A percentile compares a stretch with the other conserved stretches of the same genome.
phyloP scores from a whole-genome alignment of 495 filamentous ascomycete species.

The Hypoxylon fragiforme region DNA sequence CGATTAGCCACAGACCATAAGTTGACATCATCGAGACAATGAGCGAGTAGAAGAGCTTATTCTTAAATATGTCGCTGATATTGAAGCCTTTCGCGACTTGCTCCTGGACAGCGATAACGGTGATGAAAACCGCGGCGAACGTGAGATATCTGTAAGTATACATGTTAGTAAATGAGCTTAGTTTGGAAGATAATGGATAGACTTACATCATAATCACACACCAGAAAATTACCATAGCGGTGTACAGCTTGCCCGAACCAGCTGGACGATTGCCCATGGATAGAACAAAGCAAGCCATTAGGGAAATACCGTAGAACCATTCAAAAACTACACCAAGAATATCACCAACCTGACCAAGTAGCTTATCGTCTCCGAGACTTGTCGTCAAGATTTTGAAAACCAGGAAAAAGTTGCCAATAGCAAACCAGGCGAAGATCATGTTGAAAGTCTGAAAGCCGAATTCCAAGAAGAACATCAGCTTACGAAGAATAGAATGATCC shows the following conservation, averaged over 20 bases:
- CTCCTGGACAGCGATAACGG: constrained; percentile 76
- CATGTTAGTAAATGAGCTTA: constrained; percentile 27
- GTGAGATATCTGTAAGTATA: constrained; percentile 75
- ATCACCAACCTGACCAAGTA: constrained; percentile 73
- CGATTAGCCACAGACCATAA: constrained; percentile 90
- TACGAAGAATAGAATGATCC: constrained; percentile 83
- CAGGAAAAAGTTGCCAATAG: constrained; percentile 98
- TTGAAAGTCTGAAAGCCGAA: constrained; percentile 92
- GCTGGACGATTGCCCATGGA: constrained; percentile 95
- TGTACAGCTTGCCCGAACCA: constrained; percentile 89
- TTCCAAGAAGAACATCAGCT: constrained; percentile 86
- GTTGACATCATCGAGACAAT: constrained; percentile 90
- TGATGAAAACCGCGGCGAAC: constrained; percentile 94
- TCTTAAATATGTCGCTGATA: constrained; percentile 73
- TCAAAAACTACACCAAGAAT: constrained; percentile 88
- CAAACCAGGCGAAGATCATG: constrained; percentile 99
- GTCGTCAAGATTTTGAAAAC: constrained; percentile 97
- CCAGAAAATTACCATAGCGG: constrained; percentile 98
- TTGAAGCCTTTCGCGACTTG: constrained; percentile 67
- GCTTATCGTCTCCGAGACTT: constrained; percentile 67
- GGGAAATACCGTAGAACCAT: constrained; percentile 90
- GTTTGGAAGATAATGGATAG: no score
- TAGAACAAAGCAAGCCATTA: constrained; percentile 94
- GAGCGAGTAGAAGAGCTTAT: constrained; percentile 88
- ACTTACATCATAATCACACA: constrained; percentile 87